These are phyloP conservation scores for Lactarius pseudohatsudake DNA, from an alignment of 768 basidiomycete species.

Conservation along the genomic window DNA sequence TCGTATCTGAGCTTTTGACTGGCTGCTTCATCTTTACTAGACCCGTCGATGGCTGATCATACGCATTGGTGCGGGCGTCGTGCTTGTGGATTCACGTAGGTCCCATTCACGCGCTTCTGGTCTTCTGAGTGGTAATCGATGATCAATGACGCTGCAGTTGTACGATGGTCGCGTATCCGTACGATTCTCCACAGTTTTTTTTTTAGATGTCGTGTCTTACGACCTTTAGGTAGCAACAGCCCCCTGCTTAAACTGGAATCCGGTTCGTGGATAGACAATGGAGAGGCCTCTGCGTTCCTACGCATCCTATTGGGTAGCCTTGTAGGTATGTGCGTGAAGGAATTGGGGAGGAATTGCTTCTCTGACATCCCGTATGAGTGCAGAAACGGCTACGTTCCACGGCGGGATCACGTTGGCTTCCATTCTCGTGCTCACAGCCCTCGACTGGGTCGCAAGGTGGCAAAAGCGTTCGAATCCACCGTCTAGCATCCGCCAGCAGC, in stretches of 20 bases:
- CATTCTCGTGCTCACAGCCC: conserved; percentile 47
- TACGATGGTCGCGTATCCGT: conserved; percentile 76
- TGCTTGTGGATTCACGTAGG: conserved; percentile 74
- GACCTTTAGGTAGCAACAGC: neutral
- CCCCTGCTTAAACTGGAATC: conserved; percentile 9
- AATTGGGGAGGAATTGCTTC: conserved; percentile 5
- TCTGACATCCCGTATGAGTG: neutral
- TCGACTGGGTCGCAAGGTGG: conserved; percentile 40
- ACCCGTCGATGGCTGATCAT: conserved; percentile 59
- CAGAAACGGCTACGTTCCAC: conserved; percentile 80
- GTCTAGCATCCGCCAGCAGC: conserved; percentile 24
- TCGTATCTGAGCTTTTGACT: neutral
- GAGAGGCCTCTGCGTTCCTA: conserved; percentile 51
- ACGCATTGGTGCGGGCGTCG: conserved; percentile 55
- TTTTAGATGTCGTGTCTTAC: conserved; percentile 10
- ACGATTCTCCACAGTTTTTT: conserved; percentile 22
- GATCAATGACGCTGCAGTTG: conserved; percentile 47
- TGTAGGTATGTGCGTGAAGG: conserved; percentile 46
- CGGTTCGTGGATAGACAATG: conserved; percentile 45
- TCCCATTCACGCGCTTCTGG: conserved; percentile 24
- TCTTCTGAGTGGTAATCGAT: conserved; percentile 8
- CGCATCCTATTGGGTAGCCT: conserved; percentile 65
- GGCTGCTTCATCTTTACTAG: conserved; percentile 38
- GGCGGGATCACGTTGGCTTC: conserved; percentile 60
- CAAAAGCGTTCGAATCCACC: conserved; percentile 19